These are phyloP conservation scores for Ceriops tagal DNA, from an alignment of 345 rosid genomes.

Conservation along the genomic window DNA sequence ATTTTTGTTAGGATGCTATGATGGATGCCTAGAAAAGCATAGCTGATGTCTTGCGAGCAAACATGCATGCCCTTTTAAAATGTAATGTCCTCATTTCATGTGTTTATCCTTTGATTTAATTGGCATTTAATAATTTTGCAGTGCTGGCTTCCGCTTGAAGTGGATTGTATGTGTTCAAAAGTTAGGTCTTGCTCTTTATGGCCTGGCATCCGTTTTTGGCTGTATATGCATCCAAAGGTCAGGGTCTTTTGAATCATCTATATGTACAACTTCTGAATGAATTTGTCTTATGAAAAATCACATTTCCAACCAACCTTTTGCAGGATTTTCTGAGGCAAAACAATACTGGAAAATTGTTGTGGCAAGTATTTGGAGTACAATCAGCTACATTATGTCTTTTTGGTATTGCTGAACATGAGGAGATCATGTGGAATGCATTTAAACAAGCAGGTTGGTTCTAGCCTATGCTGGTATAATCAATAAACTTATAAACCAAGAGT, in stretches of 20 bases:
- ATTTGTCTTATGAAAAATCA: neutral
- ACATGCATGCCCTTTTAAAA: no score
- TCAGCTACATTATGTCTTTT: conserved; percentile 80
- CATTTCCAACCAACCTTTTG: conserved; percentile 12
- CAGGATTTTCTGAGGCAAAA: conserved; percentile 93
- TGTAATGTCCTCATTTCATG: no score
- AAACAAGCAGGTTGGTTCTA: conserved; percentile 55
- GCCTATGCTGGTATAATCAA: neutral
- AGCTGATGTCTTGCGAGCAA: no score
- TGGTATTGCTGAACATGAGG: conserved; percentile 89
- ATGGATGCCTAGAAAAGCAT: no score
- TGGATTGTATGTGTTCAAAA: conserved; percentile 86
- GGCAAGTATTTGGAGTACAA: conserved; percentile 84
- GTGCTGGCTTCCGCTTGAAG: conserved; percentile 93
- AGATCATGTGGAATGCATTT: conserved; percentile 84
- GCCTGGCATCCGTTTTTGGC: conserved; percentile 76
- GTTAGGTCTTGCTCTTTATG: conserved; percentile 55
- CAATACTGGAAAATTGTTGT: conserved; percentile 90
- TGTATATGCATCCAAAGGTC: conserved; percentile 99
- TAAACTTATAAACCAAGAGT: neutral
- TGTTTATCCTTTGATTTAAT: neutral
- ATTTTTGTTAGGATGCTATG: no score
- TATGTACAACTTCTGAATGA: neutral
- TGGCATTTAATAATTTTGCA: conserved; percentile 29
- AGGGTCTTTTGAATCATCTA: conserved; percentile 8